Base-by-base conservation (phyloP, 176 grass and related monocot species). In the Panicum miliaceum region DNA sequence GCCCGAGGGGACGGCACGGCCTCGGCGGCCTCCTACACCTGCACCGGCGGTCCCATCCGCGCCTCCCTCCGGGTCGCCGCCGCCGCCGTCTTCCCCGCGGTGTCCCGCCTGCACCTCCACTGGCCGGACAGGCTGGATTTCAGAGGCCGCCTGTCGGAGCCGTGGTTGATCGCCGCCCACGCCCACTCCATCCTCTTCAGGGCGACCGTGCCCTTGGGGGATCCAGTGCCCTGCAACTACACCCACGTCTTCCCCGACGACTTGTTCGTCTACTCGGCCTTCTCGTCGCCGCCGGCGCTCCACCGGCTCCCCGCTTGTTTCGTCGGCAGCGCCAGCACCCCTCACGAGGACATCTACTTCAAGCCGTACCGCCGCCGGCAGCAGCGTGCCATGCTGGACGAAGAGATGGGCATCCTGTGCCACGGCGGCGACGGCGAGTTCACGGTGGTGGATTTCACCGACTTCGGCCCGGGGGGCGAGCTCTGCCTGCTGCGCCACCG, bases 21-120 rank as follows among this genome's bases (percentile, higher is more conserved):
- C 0, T 83, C 42, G 19, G 40, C 7, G 40, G 1, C 8, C 16
- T 19, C 68, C 25, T 0, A 12, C 23, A 29, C 29, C 19, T 73
- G 81, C 40, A 42, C 26, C 19, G 54, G 68, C 1, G 15, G 68
- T 3, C 1, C 50, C 8, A 29, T 81, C 64, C 3, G 7, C 48
- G 67, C 22, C 67, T 72, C 80, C 37, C 66, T 82, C 66, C 20
- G 38, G 52, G 3, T 60, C 80, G 66, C 37, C 26, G 19, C 26
- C 14, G 29, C 29, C 29, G 29, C 29, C 29, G 29, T 32, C 29
- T 25, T 53, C 2, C 80, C 81, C 2, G 19, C 3, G 20, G 57
- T 64, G 41, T 83, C 81, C 13, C 69, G 68, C 5, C 56, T 84
- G 4, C 13, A 84, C 70, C 6, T 65, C 71, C 61, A 84, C 60